These are phyloP conservation scores for Leucosporidium creatinivorum DNA, from an alignment of 768 basidiomycete species.

Conservation along the genomic window DNA sequence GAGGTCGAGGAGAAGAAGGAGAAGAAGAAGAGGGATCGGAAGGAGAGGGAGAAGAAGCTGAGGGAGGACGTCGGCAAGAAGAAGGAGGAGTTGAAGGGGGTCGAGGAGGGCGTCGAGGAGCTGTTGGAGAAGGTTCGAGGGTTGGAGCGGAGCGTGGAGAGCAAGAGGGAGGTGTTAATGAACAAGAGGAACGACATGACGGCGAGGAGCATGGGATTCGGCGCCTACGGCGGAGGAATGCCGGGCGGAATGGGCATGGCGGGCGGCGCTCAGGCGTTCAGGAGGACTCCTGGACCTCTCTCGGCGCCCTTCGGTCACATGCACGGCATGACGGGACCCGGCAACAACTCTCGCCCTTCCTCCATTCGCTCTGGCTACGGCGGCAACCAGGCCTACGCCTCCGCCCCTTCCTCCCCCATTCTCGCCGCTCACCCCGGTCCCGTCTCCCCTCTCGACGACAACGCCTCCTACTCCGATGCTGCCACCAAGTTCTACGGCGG, in stretches of 20 bases:
- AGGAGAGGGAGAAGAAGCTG: constrained; percentile 57
- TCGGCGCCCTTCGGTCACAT: neutral
- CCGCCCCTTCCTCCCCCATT: constrained; percentile 22
- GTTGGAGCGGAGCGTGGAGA: constrained; percentile 34
- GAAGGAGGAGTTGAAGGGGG: constrained; percentile 52
- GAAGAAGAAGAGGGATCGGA: constrained; percentile 42
- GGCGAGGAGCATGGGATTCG: neutral
- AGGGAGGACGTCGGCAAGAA: constrained; percentile 53
- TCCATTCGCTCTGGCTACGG: neutral
- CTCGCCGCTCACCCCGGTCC: constrained; percentile 13
- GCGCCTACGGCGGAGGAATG: neutral
- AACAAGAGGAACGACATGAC: constrained; percentile 21
- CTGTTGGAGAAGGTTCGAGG: constrained; percentile 32
- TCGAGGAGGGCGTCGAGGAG: constrained; percentile 51
- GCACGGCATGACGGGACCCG: neutral
- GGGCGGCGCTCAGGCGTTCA: neutral
- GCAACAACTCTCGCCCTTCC: neutral
- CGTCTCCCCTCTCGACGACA: constrained; percentile 17
- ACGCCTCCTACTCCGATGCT: neutral
- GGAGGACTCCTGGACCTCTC: neutral
- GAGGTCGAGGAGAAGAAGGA: constrained; percentile 34
- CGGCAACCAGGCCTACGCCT: constrained; percentile 15
- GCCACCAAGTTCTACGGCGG: constrained; percentile 2
- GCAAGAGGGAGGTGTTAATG: constrained; percentile 27
- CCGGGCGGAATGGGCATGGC: neutral